Percentiles rank a stretch among this genome's conserved stretches.
These are phyloP conservation scores for Talaromyces islandicus DNA, from an alignment of 2,329 filamentous ascomycete genomes.

Conservation along the genomic window DNA sequence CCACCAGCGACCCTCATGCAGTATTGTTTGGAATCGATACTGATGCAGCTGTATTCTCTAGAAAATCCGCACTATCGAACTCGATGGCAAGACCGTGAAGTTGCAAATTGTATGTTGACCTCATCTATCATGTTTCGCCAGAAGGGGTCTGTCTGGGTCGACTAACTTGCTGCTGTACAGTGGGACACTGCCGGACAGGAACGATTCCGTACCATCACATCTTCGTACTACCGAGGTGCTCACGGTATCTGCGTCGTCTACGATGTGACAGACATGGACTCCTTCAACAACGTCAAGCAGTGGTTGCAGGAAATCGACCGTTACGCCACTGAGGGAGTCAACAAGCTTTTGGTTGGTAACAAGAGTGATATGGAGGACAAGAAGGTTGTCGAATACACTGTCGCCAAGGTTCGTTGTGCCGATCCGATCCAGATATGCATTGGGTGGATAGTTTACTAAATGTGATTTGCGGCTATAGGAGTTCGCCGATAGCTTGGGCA, in stretches of 20 bases:
- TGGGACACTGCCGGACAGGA: slow-evolving; percentile 99
- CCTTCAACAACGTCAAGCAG: slow-evolving; percentile 99
- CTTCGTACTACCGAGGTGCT: slow-evolving; percentile 97
- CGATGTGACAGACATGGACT: slow-evolving; percentile 99
- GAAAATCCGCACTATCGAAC: slow-evolving; percentile 99
- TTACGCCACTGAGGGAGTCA: slow-evolving; percentile 97
- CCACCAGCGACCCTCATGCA: neutral
- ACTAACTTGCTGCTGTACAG: slow-evolving; percentile 43
- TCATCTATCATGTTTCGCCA: neutral
- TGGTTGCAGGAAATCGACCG: slow-evolving; percentile 99
- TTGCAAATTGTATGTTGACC: slow-evolving; percentile 74
- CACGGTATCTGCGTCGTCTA: slow-evolving; percentile 99
- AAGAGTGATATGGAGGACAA: slow-evolving; percentile 99
- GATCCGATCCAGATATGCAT: neutral
- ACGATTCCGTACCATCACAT: slow-evolving; percentile 99
- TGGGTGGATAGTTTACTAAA: slow-evolving; percentile 1
- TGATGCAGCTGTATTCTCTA: slow-evolving; percentile 33
- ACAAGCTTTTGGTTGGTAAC: slow-evolving; percentile 99
- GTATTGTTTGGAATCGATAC: neutral
- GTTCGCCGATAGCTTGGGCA: slow-evolving; percentile 96
- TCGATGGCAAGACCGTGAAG: slow-evolving; percentile 99
- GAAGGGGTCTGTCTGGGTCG: neutral
- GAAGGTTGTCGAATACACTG: slow-evolving; percentile 99
- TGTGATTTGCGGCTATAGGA: slow-evolving; percentile 54
- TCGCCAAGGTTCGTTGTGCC: slow-evolving; percentile 73